A percentile compares a stretch with the other conserved stretches of the same genome.
Conservation (phyloP, 1,284 basidiomycete species). For the Heterobasidion occidentale region DNA sequence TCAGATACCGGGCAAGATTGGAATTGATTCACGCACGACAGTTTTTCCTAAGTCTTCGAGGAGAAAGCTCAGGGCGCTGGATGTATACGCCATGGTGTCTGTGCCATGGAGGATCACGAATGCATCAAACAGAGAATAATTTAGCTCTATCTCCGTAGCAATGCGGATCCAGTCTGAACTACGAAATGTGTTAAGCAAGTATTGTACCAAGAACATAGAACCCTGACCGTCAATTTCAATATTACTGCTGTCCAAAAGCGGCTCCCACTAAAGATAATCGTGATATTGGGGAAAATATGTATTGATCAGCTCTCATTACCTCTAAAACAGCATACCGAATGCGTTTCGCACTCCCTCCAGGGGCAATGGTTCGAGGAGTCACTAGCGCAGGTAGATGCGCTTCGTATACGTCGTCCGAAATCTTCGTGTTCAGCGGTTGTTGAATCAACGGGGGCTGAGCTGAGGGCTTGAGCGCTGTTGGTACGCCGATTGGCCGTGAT, state of each 20-base stretch:
- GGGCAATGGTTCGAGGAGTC: slow-evolving; percentile 60
- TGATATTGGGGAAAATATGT: slow-evolving; percentile 1
- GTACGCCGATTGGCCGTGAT: slow-evolving; percentile 56
- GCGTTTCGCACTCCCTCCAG: slow-evolving; percentile 57
- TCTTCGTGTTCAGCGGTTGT: slow-evolving; percentile 39
- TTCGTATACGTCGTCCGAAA: slow-evolving; percentile 58
- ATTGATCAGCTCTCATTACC: slow-evolving; percentile 27
- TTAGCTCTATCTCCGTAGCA: slow-evolving; percentile 85
- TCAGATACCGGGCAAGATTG: background rate
- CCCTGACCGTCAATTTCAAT: slow-evolving; percentile 64
- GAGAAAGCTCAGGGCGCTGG: slow-evolving; percentile 83
- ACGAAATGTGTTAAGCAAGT: background rate
- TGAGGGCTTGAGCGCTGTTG: slow-evolving; percentile 28
- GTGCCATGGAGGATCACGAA: slow-evolving; percentile 90
- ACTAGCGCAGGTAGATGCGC: slow-evolving; percentile 66
- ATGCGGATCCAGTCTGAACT: slow-evolving; percentile 80
- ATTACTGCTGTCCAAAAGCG: slow-evolving; percentile 83
- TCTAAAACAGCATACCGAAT: slow-evolving; percentile 78
- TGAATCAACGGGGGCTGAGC: slow-evolving; percentile 15
- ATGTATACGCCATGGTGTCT: slow-evolving; percentile 90
- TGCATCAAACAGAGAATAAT: slow-evolving; percentile 78
- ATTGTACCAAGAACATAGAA: slow-evolving; percentile 11
- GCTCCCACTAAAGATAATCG: slow-evolving; percentile 57
- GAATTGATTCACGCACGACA: slow-evolving; percentile 39
- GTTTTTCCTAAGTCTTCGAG: slow-evolving; percentile 89